Conservation (phyloP, 2,329 filamentous ascomycete species). For the Penicillium sp. region DNA sequence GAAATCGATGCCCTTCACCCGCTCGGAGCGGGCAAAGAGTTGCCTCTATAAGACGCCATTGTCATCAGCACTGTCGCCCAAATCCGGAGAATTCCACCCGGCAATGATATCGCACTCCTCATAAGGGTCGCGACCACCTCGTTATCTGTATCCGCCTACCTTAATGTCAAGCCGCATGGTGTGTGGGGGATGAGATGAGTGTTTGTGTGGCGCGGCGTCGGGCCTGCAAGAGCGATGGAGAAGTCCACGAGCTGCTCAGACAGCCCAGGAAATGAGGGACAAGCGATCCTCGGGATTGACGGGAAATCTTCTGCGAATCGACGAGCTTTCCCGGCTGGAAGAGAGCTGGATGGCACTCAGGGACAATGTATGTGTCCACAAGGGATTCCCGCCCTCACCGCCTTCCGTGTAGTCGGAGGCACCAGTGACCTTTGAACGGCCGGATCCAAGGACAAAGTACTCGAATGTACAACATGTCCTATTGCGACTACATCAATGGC, state of each 20-base stretch:
- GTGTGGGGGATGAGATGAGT: conserved; percentile 31
- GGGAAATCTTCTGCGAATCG: conserved; percentile 14
- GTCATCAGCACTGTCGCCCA: conserved; percentile 38
- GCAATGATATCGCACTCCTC: background rate
- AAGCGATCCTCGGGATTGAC: conserved; percentile 14
- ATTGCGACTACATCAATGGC: too few relatives aligned
- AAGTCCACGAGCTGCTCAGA: conserved; percentile 35
- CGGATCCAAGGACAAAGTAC: background rate
- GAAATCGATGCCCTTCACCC: conserved; percentile 96
- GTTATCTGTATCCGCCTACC: conserved; percentile 41
- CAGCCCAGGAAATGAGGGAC: conserved; percentile 28
- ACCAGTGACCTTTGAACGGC: background rate
- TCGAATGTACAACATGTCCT: too few relatives aligned
- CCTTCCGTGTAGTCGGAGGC: conserved; percentile 14
- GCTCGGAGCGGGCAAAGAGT: conserved; percentile 84
- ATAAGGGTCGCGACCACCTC: background rate
- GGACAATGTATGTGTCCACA: conserved; percentile 32
- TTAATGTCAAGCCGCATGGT: conserved; percentile 61
- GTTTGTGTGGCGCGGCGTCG: conserved; percentile 38
- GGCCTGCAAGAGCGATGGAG: conserved; percentile 29
- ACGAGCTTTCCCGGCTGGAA: conserved; percentile 20
- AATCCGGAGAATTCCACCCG: conserved; percentile 1
- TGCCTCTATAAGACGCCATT: conserved; percentile 59
- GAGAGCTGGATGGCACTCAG: conserved; percentile 24
- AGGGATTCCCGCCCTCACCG: conserved; percentile 30